Base-by-base conservation (phyloP, 192 early-diverging fungal genomes). In the Backusella luteola region DNA sequence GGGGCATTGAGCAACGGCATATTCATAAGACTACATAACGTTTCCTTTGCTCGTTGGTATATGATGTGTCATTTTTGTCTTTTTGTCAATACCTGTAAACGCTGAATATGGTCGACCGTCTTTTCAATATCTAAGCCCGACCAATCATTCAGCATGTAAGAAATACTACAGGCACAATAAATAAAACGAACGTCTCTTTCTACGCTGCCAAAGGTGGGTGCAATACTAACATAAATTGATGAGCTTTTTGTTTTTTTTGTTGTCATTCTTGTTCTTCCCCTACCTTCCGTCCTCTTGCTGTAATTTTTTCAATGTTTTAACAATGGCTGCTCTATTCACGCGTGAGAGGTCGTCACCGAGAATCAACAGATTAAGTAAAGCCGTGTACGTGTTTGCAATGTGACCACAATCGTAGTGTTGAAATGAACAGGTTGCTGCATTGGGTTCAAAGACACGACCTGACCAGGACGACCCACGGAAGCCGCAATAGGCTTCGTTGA, bases 131-230 rank as follows among this genome's bases (percentile, higher is more conserved):
- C 86, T n/a, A 98, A 83, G 0, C 95, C 96, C 71, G 85, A 82
- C 93, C 96, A 99, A 84, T 99, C 97, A 77, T 91, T 91, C 32
- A 99, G 83, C 11, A 99, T 87, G 59, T 90, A 87, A 1, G 88
- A 92, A 1, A 98, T 87, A 0, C 89, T 93, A 74, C 93, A 93
- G 0, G 98, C 97, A 81, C 94, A 94, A 87, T 90, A 99, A 9
- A 96, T 77, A 74, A 98, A 98, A 9, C 98, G 90, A 79, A 96
- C 87, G 80, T 99, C 98, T 52, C 82, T 80, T 83, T 99, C 97
- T 67, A 80, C 83, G 41, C 90, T 90, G n/a, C 84, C 88, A 15
- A 83, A 80, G 52, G 88, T 88, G 41, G 94, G 92, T 11, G 86
- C 80, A 81, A 93, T 96, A 74, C 91, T 93, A 77, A 74, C 17